phyloP scores from a whole-genome alignment of 2,329 filamentous ascomycete species.

The Fusarium euwallaceae region DNA sequence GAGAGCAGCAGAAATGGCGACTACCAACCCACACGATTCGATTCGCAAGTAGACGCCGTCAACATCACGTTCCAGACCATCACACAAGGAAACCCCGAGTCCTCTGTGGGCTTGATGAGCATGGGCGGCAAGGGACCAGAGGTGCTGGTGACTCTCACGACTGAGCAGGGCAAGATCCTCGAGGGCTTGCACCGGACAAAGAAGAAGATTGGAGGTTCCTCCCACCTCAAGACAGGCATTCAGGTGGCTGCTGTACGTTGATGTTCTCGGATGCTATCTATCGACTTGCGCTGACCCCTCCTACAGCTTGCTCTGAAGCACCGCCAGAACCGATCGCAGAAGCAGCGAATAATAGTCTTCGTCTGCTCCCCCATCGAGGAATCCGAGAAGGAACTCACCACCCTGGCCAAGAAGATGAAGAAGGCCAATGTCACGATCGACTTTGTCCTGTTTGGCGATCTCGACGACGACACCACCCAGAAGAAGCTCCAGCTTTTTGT shows the following conservation, averaged over 20 bases:
- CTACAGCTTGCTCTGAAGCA: slow-evolving; percentile 92
- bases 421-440: slow-evolving; percentile 96
- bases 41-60: slow-evolving; percentile 95
- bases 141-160: slow-evolving; percentile 95
- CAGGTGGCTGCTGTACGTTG: slow-evolving; percentile 89
- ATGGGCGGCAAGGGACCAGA: slow-evolving; percentile 99
- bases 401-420: slow-evolving; percentile 98
- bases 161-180: slow-evolving; percentile 94
- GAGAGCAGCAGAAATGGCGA: slow-evolving; percentile 98
- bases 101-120: slow-evolving; percentile 97
- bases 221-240: slow-evolving; percentile 92
- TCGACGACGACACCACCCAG: slow-evolving; percentile 87
- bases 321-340: slow-evolving; percentile 96
- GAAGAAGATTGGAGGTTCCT: slow-evolving; percentile 89
- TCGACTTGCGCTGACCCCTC: slow-evolving; percentile 38
- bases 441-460: slow-evolving; percentile 93
- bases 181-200: slow-evolving; percentile 90
- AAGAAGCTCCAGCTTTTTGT: slow-evolving; percentile 97
- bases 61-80: slow-evolving; percentile 96
- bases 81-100: slow-evolving; percentile 95
- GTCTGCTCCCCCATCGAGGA: slow-evolving; percentile 93
- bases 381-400: slow-evolving; percentile 87
- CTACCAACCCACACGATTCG: slow-evolving; percentile 90
- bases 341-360: slow-evolving; percentile 97
- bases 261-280: neutral